These are phyloP conservation scores for Cucumis hystrix DNA, from an alignment of 306 rosid genomes.

Conservation along the genomic window DNA sequence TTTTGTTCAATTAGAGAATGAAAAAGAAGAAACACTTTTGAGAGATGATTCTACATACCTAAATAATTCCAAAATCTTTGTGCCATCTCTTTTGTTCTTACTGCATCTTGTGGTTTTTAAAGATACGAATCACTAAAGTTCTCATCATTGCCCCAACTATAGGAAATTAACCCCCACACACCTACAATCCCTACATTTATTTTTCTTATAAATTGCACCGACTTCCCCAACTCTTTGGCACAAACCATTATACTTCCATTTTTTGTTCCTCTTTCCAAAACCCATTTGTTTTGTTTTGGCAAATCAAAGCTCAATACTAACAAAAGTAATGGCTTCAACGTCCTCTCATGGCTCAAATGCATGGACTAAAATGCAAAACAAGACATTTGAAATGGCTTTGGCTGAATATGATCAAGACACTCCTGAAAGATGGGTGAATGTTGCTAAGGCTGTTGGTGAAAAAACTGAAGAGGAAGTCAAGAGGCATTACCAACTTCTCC, in stretches of 20 bases:
- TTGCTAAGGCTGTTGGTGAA: conserved; percentile 23
- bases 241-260: neutral
- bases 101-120: neutral
- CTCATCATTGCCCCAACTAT: neutral
- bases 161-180: neutral
- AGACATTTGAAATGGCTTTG: conserved; percentile 22
- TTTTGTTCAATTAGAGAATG: too few species aligned
- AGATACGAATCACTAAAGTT: neutral
- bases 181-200: neutral
- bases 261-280: too few species aligned
- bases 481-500: conserved; percentile 19
- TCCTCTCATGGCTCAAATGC: conserved; percentile 2
- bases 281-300: neutral
- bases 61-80: neutral
- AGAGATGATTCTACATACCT: neutral
- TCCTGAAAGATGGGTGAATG: conserved; percentile 30
- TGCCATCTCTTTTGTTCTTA: neutral
- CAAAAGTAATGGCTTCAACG: neutral
- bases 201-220: neutral
- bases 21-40: neutral
- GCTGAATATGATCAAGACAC: conserved; percentile 28
- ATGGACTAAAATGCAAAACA: conserved; percentile 28
- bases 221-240: neutral
- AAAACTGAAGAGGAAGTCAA: conserved; percentile 26
- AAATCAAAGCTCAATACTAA: too few species aligned